phyloP scores from a whole-genome alignment of 108 stramenopile species.

The Seminavis robusta region DNA sequence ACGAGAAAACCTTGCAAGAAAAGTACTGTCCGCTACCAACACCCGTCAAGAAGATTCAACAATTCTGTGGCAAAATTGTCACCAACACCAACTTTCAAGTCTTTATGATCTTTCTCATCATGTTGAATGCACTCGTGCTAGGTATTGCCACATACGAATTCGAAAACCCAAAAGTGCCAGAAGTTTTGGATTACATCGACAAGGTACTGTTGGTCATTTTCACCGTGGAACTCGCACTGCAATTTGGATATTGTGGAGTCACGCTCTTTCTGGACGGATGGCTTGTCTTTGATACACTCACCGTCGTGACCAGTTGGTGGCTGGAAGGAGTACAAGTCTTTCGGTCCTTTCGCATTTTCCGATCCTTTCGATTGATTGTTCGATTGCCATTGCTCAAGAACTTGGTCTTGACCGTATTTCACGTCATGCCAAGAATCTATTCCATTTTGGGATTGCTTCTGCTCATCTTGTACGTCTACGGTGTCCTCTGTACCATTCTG shows the following conservation, averaged over 20 bases:
- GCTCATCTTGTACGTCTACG: slow-evolving; percentile 64
- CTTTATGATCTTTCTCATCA: slow-evolving; percentile 42
- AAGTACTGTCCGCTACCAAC: no score
- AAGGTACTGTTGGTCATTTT: slow-evolving; percentile 41
- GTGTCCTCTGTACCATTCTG: slow-evolving; percentile 54
- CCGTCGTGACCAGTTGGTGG: slow-evolving; percentile 55
- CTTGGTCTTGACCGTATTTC: slow-evolving; percentile 51
- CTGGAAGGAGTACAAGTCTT: slow-evolving; percentile 44
- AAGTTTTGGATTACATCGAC: slow-evolving; percentile 31
- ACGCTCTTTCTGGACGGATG: slow-evolving; percentile 44
- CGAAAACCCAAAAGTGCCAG: slow-evolving; percentile 35
- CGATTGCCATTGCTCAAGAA: slow-evolving; percentile 42
- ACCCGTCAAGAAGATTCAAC: no score
- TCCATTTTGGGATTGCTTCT: slow-evolving; percentile 43
- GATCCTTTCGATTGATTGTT: slow-evolving; percentile 53
- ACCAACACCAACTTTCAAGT: slow-evolving; percentile 36
- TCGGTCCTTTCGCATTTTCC: slow-evolving; percentile 62
- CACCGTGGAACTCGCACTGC: slow-evolving; percentile 48
- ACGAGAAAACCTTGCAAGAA: no score
- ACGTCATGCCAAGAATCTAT: slow-evolving; percentile 58
- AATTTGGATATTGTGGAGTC: slow-evolving; percentile 40
- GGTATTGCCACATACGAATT: slow-evolving; percentile 60
- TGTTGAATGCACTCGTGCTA: slow-evolving; percentile 55
- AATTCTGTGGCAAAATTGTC: no score
- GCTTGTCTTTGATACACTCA: slow-evolving; percentile 57